These are phyloP conservation scores for Ambrosiella cleistominuta DNA, from an alignment of 2,329 filamentous ascomycete species.

Conservation along the genomic window DNA sequence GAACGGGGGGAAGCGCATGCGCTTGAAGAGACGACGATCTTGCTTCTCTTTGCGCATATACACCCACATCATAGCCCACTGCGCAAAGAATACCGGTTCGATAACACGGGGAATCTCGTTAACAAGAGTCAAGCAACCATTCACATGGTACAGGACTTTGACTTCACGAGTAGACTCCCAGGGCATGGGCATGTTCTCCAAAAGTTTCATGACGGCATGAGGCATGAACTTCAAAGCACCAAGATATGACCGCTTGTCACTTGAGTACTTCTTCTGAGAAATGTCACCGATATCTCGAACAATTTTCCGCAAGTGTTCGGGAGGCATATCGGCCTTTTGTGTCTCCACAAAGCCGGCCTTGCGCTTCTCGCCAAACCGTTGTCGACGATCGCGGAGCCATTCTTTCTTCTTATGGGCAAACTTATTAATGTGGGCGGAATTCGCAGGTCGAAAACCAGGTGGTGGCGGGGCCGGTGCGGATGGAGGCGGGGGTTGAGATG, in stretches of 20 bases:
- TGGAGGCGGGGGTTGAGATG: conserved; percentile 38
- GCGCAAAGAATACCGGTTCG: conserved; percentile 91
- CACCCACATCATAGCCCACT: conserved; percentile 99
- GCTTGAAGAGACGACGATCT: conserved; percentile 87
- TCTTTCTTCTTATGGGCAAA: conserved; percentile 98
- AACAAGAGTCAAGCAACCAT: conserved; percentile 88
- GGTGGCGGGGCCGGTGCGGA: conserved; percentile 50
- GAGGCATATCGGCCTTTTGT: conserved; percentile 96
- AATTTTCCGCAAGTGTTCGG: conserved; percentile 94
- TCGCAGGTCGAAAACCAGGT: conserved; percentile 64
- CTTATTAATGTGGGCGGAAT: conserved; percentile 75
- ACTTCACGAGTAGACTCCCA: conserved; percentile 95
- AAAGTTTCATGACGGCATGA: conserved; percentile 85
- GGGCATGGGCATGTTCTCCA: conserved; percentile 99
- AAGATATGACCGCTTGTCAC: conserved; percentile 93
- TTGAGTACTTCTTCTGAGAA: conserved; percentile 97
- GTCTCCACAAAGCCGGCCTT: conserved; percentile 94
- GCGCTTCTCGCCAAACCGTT: conserved; percentile 89
- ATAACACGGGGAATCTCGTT: conserved; percentile 95
- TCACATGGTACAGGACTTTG: conserved; percentile 95
- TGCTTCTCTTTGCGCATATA: conserved; percentile 97
- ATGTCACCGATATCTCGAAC: conserved; percentile 98
- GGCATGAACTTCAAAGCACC: conserved; percentile 99
- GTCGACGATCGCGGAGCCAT: conserved; percentile 84
- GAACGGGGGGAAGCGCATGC: conserved; percentile 97